These are phyloP conservation scores for Candolleomyces eurysporus DNA, from an alignment of 768 basidiomycete species.

Conservation along the genomic window DNA sequence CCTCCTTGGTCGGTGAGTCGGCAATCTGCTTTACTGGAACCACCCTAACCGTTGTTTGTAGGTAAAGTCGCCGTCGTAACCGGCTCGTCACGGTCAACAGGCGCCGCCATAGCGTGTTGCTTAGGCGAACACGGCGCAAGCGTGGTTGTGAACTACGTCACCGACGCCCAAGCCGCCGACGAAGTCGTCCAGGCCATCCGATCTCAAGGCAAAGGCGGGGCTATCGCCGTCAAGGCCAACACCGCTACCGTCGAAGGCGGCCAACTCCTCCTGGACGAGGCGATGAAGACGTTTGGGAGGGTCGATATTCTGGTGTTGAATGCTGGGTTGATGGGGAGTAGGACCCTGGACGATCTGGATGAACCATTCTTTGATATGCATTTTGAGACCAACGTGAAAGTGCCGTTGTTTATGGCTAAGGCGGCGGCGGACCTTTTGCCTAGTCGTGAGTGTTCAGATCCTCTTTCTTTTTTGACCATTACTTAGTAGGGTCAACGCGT, in stretches of 20 bases:
- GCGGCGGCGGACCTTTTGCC: constrained; percentile 41
- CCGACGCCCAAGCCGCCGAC: constrained; percentile 36
- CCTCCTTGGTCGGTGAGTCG: constrained; percentile 24
- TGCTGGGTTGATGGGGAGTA: constrained; percentile 55
- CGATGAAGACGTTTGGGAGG: constrained; percentile 46
- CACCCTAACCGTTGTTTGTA: constrained; percentile 7
- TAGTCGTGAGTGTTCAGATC: constrained; percentile 31
- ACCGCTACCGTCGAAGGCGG: constrained; percentile 48
- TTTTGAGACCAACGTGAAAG: constrained; percentile 57
- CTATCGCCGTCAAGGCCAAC: constrained; percentile 53
- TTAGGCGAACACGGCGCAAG: constrained; percentile 57
- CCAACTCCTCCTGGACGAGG: constrained; percentile 43
- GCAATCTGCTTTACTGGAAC: background rate
- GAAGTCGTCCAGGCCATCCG: constrained; percentile 49
- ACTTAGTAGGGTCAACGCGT: background rate
- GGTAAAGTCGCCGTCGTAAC: constrained; percentile 61
- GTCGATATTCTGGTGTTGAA: constrained; percentile 61
- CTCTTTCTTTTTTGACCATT: background rate
- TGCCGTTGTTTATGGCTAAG: constrained; percentile 54
- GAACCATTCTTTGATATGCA: constrained; percentile 52
- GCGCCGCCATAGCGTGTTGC: constrained; percentile 50
- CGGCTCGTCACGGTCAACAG: constrained; percentile 59
- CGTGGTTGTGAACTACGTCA: constrained; percentile 57
- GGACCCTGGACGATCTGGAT: constrained; percentile 46
- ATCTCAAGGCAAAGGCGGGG: constrained; percentile 41